Evolutionary conservation across 1,284 basidiomycete genomes (phyloP).

Genomic region (Boletus sp.): DNA sequence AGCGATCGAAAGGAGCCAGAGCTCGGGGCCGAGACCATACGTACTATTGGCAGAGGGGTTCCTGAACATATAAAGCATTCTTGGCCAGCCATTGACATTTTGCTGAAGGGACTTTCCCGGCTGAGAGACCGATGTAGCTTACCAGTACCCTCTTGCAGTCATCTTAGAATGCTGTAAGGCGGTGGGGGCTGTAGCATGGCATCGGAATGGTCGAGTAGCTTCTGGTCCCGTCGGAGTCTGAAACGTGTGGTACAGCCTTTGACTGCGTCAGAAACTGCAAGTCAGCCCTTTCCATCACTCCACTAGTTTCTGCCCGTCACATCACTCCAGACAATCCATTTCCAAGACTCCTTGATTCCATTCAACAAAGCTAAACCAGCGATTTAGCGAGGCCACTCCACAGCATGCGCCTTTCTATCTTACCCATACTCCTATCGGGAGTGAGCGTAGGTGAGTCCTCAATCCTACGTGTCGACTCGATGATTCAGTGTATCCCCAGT

Average conservation of each 20-base stretch:
- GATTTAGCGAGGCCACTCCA: neutral
- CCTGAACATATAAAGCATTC: neutral
- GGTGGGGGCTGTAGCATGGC: too few relatives aligned
- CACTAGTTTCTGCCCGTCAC: neutral
- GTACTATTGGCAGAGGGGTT: too few relatives aligned
- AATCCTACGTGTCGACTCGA: neutral
- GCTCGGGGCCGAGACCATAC: too few relatives aligned
- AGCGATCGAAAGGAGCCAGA: too few relatives aligned
- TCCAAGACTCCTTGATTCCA: neutral
- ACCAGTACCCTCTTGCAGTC: too few relatives aligned
- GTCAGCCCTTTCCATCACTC: constrained; percentile 4
- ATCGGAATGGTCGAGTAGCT: too few relatives aligned
- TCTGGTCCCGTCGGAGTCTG: constrained; percentile 22
- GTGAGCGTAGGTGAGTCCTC: constrained; percentile 23
- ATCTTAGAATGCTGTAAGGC: too few relatives aligned
- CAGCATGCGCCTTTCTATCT: constrained; percentile 28
- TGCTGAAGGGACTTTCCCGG: too few relatives aligned
- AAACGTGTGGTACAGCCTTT: constrained; percentile 14
- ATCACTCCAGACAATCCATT: constrained; percentile 2
- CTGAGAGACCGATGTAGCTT: too few relatives aligned
- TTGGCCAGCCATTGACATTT: too few relatives aligned
- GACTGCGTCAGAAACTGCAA: neutral
- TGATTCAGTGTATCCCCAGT: constrained; percentile 11
- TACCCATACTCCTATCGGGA: constrained; percentile 27
- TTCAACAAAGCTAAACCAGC: neutral